Evolutionary conservation across 805 yeast species (phyloP).

Genomic region (Saccharomycopsis babjevae): DNA sequence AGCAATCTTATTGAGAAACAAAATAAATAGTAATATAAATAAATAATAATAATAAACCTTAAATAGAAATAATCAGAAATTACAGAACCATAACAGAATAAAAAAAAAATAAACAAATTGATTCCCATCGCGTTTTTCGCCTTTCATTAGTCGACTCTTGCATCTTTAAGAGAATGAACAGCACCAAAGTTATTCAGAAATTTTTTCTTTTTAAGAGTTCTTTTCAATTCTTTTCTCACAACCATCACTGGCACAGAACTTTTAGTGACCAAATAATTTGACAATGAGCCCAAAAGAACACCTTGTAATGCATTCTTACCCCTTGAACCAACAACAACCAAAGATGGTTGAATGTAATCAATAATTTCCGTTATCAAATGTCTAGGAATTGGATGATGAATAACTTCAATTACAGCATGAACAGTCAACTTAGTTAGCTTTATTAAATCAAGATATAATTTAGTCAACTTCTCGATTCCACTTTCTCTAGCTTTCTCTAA

Average conservation of each 20-base stretch:
- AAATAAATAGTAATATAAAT: neutral
- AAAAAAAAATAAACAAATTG: neutral
- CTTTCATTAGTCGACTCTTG: slow-evolving; percentile 28
- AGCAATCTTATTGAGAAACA: neutral
- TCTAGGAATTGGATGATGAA: slow-evolving; percentile 67
- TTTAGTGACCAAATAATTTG: slow-evolving; percentile 62
- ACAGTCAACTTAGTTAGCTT: slow-evolving; percentile 61
- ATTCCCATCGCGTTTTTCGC: neutral
- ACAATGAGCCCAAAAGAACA: slow-evolving; percentile 60
- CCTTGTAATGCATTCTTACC: slow-evolving; percentile 68
- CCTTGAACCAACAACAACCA: slow-evolving; percentile 67
- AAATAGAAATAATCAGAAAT: neutral
- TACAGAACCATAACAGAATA: neutral
- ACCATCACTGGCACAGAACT: slow-evolving; percentile 75
- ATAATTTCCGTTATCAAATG: slow-evolving; percentile 61
- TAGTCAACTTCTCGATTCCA: slow-evolving; percentile 36
- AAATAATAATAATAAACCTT: neutral
- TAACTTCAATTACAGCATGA: slow-evolving; percentile 62
- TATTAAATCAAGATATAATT: slow-evolving; percentile 33
- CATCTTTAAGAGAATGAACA: slow-evolving; percentile 33
- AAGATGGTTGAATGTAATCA: slow-evolving; percentile 60
- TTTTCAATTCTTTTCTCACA: slow-evolving; percentile 61
- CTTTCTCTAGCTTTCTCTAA: slow-evolving; percentile 32
- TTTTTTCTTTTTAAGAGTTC: slow-evolving; percentile 48
- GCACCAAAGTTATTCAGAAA: slow-evolving; percentile 49